Evolutionary conservation across 108 stramenopile genomes (phyloP), one percentile per base, ranked within the genome.

Genomic region (Phaeodactylum tricornutum): DNA sequence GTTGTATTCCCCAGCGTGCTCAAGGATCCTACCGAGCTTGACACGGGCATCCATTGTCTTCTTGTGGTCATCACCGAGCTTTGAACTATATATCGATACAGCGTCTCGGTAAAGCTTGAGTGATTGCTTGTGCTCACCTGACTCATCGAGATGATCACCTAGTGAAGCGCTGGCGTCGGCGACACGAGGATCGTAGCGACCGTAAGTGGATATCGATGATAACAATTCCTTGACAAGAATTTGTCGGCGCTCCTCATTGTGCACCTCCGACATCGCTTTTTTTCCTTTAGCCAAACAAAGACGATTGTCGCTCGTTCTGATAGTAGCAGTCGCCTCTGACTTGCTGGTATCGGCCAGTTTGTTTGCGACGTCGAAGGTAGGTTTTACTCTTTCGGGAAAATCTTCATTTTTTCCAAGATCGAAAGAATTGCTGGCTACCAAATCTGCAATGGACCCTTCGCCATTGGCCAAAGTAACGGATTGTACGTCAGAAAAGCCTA

Each of bases 11-110:
- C 62, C 64, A 24, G 64, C 49, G 43, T 75, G 63, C 16, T 72
- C 64, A 31, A 62, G 53, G 3, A 75, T 58, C 24, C 51, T 47
- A 7, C 55, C 78, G 11, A 79, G 41, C 0, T 69, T 66, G 25
- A 62, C 19, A 23, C 55, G 61, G 40, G 67, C 61, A 33, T 64
- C 63, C 9, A 75, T 3, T 1, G 73, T 69, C 5, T 23, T 59
- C 12, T 29, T 16, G 52, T 72, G 36, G 44, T 79, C 54, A 49
- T 79, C 78, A n/a, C 78, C 78, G 2, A 75, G 67, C 29, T 72
- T 75, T 14, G 53, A 36, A 51, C 62, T 69, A 47, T 61, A 75
- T n/a, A 79, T 71, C 7, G 69, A 53, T 5, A 75, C 47, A 29
- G 67, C 70, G 53, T 79, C 74, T 44, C 53, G 42, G 53, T 72